phyloP scores from a whole-genome alignment of 2,329 filamentous ascomycete species.

The Fusarium chuoi region DNA sequence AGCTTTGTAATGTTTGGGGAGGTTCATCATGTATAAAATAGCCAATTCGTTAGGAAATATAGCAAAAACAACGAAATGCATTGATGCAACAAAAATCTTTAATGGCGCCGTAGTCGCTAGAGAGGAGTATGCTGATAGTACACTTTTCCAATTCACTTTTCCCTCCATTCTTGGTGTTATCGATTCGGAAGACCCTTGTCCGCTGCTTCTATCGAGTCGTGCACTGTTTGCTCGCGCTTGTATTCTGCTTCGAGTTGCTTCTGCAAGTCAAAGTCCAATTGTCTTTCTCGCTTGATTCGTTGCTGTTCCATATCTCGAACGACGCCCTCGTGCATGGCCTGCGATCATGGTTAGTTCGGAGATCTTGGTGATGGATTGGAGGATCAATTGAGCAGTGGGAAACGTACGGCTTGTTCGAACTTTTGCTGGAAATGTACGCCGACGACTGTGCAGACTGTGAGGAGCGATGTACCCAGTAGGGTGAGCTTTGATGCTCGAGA shows the following conservation, averaged over 20 bases:
- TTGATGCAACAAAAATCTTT: slow-evolving; percentile 28
- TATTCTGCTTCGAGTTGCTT: slow-evolving; percentile 87
- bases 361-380: background rate
- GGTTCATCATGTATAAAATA: slow-evolving; percentile 33
- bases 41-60: slow-evolving; percentile 28
- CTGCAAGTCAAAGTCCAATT: slow-evolving; percentile 95
- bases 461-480: slow-evolving; percentile 78
- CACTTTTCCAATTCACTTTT: background rate
- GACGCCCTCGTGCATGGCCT: slow-evolving; percentile 97
- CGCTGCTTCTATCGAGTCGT: slow-evolving; percentile 48
- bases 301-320: slow-evolving; percentile 95
- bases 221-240: slow-evolving; percentile 85
- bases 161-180: slow-evolving; percentile 18
- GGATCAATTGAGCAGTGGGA: background rate
- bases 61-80: slow-evolving; percentile 40
- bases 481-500: slow-evolving; percentile 91
- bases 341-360: slow-evolving; percentile 14
- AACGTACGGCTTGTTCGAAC: slow-evolving; percentile 80
- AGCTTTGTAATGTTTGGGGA: slow-evolving; percentile 39
- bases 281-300: slow-evolving; percentile 86
- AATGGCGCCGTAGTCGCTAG: slow-evolving; percentile 3
- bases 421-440: slow-evolving; percentile 93
- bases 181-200: slow-evolving; percentile 40
- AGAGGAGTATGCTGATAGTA: slow-evolving; percentile 28
- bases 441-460: slow-evolving; percentile 79